phyloP scores from a whole-genome alignment of 139 green algal species.

The Haematococcus lacustris region DNA sequence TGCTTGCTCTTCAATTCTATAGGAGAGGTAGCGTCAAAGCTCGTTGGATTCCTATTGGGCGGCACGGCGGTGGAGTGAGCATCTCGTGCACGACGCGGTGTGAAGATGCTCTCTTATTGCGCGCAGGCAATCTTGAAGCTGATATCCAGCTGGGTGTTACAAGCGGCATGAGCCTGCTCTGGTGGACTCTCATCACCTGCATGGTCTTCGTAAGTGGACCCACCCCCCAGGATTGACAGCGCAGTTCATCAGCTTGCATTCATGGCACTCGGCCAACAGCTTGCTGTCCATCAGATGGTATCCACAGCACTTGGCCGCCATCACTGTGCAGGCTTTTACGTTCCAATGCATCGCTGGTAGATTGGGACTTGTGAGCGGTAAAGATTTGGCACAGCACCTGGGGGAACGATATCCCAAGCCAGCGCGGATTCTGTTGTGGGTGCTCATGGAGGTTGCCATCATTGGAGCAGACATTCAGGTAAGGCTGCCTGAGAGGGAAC shows the following conservation, averaged over 20 bases:
- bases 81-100: not conserved
- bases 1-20: not conserved
- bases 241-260: not conserved
- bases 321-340: not conserved
- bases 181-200: constrained; percentile 5
- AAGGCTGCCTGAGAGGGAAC: not conserved
- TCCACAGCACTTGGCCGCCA: not conserved
- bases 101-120: not conserved
- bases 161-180: not conserved
- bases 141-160: constrained; percentile 6
- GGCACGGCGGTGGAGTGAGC: not conserved
- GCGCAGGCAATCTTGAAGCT: constrained; percentile 4
- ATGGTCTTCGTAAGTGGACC: not conserved
- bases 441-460: constrained; percentile 73
- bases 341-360: constrained; percentile 7
- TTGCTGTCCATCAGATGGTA: not conserved
- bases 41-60: not conserved
- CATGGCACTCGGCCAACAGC: not conserved
- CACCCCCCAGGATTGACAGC: too few species aligned
- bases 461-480: constrained; percentile 70
- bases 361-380: constrained; percentile 63
- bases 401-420: constrained; percentile 13
- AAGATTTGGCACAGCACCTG: constrained; percentile 61
- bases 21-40: not conserved
- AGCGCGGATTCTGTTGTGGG: constrained; percentile 47